Percentiles rank a stretch among this genome's conserved stretches.
Evolutionary conservation across 768 basidiomycete genomes (phyloP).

Genomic region (Hypholoma sublateritium): DNA sequence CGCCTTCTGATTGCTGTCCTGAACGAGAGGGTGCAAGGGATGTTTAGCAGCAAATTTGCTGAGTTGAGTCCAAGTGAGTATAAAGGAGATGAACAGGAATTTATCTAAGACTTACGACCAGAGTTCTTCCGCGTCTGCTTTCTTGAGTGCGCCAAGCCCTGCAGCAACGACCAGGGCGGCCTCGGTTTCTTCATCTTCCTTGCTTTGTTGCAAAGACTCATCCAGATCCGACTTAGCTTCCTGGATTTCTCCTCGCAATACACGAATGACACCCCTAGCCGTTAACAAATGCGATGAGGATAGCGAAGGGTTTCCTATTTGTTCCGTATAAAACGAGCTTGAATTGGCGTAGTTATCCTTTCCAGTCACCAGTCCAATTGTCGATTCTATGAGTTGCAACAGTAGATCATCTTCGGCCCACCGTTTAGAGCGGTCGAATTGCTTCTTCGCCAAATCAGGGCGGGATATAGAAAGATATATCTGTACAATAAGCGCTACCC

Average conservation of each 20-base stretch:
- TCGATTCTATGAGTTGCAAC: conserved; percentile 87
- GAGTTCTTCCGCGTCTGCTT: conserved; percentile 60
- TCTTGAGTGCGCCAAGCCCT: conserved; percentile 58
- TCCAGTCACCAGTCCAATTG: conserved; percentile 72
- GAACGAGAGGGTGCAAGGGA: conserved; percentile 68
- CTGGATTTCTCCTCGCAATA: conserved; percentile 71
- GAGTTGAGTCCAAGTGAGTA: conserved; percentile 12
- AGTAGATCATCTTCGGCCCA: conserved; percentile 91
- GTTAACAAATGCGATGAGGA: conserved; percentile 74
- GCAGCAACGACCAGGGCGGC: conserved; percentile 67
- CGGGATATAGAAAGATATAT: conserved; percentile 91
- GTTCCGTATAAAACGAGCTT: conserved; percentile 76
- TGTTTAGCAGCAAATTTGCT: conserved; percentile 48
- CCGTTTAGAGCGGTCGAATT: conserved; percentile 78
- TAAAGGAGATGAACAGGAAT: background rate
- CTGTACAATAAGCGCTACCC: conserved; percentile 80
- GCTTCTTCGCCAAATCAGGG: conserved; percentile 82
- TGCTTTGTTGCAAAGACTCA: conserved; percentile 64
- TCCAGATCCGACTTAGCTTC: conserved; percentile 83
- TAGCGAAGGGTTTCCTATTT: conserved; percentile 77
- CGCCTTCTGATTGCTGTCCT: conserved; percentile 60
- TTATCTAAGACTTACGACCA: conserved; percentile 57
- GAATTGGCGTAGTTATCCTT: conserved; percentile 62
- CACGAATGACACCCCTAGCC: conserved; percentile 76
- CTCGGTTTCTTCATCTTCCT: conserved; percentile 62